A percentile compares a stretch with the other conserved stretches of the same genome.
These are phyloP conservation scores for Tolypocladium album DNA, from an alignment of 2,329 filamentous ascomycete species.

Conservation along the genomic window DNA sequence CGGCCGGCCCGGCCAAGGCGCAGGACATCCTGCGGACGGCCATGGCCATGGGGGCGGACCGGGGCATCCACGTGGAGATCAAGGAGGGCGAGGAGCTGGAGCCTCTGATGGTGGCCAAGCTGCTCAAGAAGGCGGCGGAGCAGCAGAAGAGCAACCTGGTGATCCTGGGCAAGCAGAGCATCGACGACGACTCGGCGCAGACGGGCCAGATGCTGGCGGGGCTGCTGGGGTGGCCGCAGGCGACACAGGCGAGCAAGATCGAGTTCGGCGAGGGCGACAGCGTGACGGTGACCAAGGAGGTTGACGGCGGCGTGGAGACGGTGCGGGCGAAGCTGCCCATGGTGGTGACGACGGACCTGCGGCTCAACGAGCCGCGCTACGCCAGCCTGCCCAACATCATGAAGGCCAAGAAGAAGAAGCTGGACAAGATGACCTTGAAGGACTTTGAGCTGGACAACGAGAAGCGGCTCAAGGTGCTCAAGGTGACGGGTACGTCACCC, in stretches of 20 bases:
- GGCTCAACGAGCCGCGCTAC: constrained; percentile 90
- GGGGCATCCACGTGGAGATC: constrained; percentile 76
- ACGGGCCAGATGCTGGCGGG: constrained; percentile 98
- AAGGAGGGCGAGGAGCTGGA: constrained; percentile 69
- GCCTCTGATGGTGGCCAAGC: constrained; percentile 84
- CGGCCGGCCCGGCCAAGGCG: constrained; percentile 78
- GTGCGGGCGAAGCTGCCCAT: constrained; percentile 76
- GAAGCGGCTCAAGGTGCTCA: constrained; percentile 76
- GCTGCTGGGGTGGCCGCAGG: constrained; percentile 84
- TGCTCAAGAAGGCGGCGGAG: constrained; percentile 70
- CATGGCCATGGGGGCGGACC: constrained; percentile 98
- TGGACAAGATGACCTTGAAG: constrained; percentile 80
- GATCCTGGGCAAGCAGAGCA: constrained; percentile 93
- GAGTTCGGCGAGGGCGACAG: constrained; percentile 59
- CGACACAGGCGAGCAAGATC: constrained; percentile 83
- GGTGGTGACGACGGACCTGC: constrained; percentile 88
- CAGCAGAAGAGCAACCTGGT: constrained; percentile 85
- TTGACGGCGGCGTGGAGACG: constrained; percentile 92
- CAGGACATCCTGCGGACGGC: constrained; percentile 86
- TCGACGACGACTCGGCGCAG: constrained; percentile 92
- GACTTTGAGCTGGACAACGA: constrained; percentile 71
- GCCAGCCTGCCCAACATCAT: constrained; percentile 96
- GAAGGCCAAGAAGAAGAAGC: constrained; percentile 99
- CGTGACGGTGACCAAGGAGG: constrained; percentile 77
- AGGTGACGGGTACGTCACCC: constrained; percentile 61